These are phyloP conservation scores for Colletotrichum phormii DNA, from an alignment of 2,329 filamentous ascomycete genomes.

Conservation along the genomic window DNA sequence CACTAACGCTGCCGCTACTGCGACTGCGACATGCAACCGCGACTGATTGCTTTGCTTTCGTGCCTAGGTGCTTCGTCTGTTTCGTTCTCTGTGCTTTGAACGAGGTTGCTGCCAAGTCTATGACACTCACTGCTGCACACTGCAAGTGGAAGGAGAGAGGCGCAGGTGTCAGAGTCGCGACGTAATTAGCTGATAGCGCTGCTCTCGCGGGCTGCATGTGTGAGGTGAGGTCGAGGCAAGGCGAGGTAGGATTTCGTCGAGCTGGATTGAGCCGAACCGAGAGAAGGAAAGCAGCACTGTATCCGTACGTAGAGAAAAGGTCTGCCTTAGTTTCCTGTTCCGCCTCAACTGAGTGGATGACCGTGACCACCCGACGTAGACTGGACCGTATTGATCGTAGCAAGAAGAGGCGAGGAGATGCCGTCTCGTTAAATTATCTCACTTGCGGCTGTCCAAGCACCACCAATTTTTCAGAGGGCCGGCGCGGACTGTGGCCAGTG, in stretches of 20 bases:
- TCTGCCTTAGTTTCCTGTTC: not conserved
- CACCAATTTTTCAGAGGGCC: not conserved
- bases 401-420: conserved; percentile 14
- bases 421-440: conserved; percentile 22
- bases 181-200: not conserved
- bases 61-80: too few species aligned
- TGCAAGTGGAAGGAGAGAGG: conserved; percentile 1
- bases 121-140: not conserved
- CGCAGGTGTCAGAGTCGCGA: not conserved
- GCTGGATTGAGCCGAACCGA: conserved; percentile 8
- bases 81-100: not conserved
- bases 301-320: too few species aligned
- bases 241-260: not conserved
- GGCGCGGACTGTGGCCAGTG: not conserved
- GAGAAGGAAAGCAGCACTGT: not conserved
- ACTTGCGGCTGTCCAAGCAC: conserved; percentile 31
- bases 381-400: not conserved
- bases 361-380: conserved; percentile 7
- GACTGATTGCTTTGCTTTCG: conserved; percentile 2
- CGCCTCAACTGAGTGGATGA: conserved; percentile 21
- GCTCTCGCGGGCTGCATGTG: not conserved
- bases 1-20: conserved; percentile 30
- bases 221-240: conserved; percentile 8
- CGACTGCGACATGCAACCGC: conserved; percentile 15
- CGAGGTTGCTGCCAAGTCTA: conserved; percentile 6